Evolutionary conservation across 1,284 basidiomycete species (phyloP), one percentile per base, ranked within the genome.

Genomic region (Ustilago nuda): DNA sequence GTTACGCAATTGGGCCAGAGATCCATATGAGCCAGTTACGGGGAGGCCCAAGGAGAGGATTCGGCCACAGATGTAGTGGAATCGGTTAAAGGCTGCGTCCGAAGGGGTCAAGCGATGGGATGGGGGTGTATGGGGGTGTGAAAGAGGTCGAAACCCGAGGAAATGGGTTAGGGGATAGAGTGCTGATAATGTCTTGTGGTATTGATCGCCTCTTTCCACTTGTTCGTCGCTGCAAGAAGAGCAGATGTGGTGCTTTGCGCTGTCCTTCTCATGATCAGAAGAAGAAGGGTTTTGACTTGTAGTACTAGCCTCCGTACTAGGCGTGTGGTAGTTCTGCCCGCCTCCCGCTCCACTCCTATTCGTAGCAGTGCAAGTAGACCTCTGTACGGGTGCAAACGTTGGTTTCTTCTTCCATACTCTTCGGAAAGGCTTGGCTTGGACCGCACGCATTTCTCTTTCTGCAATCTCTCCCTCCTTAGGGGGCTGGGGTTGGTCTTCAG

Each of bases 91-190:
- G 17, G 37, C 23, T 8, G 70, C 56, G 52, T 72, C 43, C 1
- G 32, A 30, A 19, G 46, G 57, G 0, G 48, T 46, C 11, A 35
- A 39, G 7, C 74, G 69, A n/a, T 46, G 53, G 6, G 63, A 56
- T 2, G 46, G 6, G 8, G 74, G 74, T 19, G 69, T 69, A 19
- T 72, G 74, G 11, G 66, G 70, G 37, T 77, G 70, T 11, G 74
- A 77, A 15, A 65, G 56, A 0, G 74, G 74, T 27, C 74, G 62
- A 32, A 62, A 77, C 13, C 74, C 74, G 33, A 77, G 57, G 41
- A 77, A 72, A 57, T 77, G 58, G 54, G 63, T 64, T 41, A 77
- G 37, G 4, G 74, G 70, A 37, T 77, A 77, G 32, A 77, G 37
- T 0, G 66, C 62, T 4, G 60, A 57, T 2, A 77, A 51, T 6